Evolutionary conservation across 768 basidiomycete species (phyloP).

Genomic region (Russula abietina): DNA sequence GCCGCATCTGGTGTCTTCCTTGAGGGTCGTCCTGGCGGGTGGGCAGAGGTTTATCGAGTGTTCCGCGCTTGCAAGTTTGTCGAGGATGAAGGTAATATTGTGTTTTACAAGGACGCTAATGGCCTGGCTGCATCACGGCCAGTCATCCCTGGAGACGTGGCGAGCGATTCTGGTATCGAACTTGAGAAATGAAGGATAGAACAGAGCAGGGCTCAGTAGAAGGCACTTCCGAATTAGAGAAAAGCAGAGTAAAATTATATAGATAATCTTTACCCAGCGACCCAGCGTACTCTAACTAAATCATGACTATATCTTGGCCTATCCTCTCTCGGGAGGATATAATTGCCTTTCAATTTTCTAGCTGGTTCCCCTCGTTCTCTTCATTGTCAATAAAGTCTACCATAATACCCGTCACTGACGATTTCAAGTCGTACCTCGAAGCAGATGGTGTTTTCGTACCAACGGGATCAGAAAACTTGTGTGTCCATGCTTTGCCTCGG

Average conservation of each 20-base stretch:
- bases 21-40: conserved; percentile 69
- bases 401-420: conserved; percentile 58
- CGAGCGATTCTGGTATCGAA: conserved; percentile 66
- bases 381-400: conserved; percentile 63
- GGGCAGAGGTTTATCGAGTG: conserved; percentile 75
- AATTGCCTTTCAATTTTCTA: conserved; percentile 73
- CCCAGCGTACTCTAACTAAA: conserved; percentile 1
- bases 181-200: conserved; percentile 32
- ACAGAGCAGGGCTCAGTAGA: conserved; percentile 19
- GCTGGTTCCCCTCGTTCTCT: conserved; percentile 74
- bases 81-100: conserved; percentile 85
- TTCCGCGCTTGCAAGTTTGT: conserved; percentile 86
- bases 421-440: conserved; percentile 67
- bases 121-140: conserved; percentile 72
- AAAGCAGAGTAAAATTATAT: background rate
- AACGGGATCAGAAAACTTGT: conserved; percentile 74
- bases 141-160: conserved; percentile 51
- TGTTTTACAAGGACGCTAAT: conserved; percentile 85
- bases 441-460: conserved; percentile 84
- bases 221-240: background rate
- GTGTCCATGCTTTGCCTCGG: conserved; percentile 30
- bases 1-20: conserved; percentile 53
- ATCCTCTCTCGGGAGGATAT: conserved; percentile 45
- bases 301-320: conserved; percentile 42
- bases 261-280: background rate